Conservation (phyloP, 2,329 filamentous ascomycete genomes). For the Teratosphaeria viscida region DNA sequence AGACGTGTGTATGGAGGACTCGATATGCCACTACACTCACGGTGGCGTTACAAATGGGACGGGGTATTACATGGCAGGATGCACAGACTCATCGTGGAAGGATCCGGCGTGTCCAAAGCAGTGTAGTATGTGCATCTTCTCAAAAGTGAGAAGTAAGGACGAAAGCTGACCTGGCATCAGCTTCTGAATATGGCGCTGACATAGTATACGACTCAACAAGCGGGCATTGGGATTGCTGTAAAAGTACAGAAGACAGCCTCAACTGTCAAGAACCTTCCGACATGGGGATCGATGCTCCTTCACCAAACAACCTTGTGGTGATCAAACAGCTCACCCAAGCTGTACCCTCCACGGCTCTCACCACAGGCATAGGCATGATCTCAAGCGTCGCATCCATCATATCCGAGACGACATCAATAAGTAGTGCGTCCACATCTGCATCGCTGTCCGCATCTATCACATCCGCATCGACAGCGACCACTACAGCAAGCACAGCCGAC, state of each 20-base stretch:
- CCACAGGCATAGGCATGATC: neutral
- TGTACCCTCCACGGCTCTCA: neutral
- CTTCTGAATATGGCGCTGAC: neutral
- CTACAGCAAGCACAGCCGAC: neutral
- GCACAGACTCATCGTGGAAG: slow-evolving; percentile 3
- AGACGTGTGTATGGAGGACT: slow-evolving; percentile 2
- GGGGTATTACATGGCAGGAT: slow-evolving; percentile 4
- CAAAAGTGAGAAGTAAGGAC: no score
- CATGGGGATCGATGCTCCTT: neutral
- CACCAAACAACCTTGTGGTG: neutral
- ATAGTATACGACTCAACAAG: neutral
- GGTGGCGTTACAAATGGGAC: slow-evolving; percentile 1
- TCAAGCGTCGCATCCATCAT: neutral
- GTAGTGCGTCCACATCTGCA: neutral
- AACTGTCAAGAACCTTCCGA: neutral
- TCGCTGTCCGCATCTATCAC: neutral
- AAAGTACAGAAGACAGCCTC: neutral
- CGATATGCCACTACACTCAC: slow-evolving; percentile 2
- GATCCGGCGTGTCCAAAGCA: neutral
- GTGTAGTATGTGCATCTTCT: neutral
- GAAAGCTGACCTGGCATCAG: neutral
- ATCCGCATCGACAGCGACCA: neutral
- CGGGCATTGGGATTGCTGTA: neutral
- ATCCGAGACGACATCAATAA: neutral
- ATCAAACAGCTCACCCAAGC: neutral